phyloP scores from a whole-genome alignment of 2,329 filamentous ascomycete species.

The Fusarium sterilihyphosum region DNA sequence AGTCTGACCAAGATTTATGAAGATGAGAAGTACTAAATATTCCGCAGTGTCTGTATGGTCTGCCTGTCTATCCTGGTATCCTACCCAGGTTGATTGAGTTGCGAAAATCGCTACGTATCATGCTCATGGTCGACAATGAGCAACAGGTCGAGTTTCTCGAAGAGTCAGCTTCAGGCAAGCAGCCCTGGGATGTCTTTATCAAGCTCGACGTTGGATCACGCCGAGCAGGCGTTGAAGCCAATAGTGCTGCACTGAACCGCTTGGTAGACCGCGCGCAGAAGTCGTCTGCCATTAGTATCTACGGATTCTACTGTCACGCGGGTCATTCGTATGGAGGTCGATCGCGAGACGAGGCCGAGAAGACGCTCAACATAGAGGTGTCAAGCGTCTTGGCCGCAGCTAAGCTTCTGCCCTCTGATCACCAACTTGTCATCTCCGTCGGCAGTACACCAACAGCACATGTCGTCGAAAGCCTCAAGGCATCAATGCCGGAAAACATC shows the following conservation, averaged over 20 bases:
- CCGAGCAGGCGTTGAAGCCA: constrained; percentile 46
- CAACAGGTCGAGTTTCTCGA: constrained; percentile 48
- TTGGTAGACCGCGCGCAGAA: constrained; percentile 43
- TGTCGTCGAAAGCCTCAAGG: constrained; percentile 46
- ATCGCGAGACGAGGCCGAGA: constrained; percentile 45
- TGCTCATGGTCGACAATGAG: constrained; percentile 52
- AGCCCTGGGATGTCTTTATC: constrained; percentile 50
- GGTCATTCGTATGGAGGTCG: constrained; percentile 50
- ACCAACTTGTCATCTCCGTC: constrained; percentile 45
- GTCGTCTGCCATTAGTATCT: constrained; percentile 45
- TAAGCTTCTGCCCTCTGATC: constrained; percentile 42
- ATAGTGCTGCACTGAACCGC: constrained; percentile 38
- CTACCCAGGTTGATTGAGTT: constrained; percentile 46
- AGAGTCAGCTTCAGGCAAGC: constrained; percentile 9
- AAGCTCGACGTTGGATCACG: constrained; percentile 51
- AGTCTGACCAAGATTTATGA: background rate
- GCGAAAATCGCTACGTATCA: constrained; percentile 44
- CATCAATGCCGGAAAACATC: constrained; percentile 44
- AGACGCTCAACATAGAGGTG: constrained; percentile 45
- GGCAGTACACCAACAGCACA: constrained; percentile 52
- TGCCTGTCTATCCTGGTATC: constrained; percentile 51
- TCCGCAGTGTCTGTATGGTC: constrained; percentile 49
- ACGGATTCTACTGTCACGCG: constrained; percentile 52
- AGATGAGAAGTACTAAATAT: background rate
- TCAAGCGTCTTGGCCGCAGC: constrained; percentile 45